Percentiles rank a stretch among this genome's conserved stretches.
These are phyloP conservation scores for Aspergillus ostianus DNA, from an alignment of 495 filamentous ascomycete genomes.

Conservation along the genomic window DNA sequence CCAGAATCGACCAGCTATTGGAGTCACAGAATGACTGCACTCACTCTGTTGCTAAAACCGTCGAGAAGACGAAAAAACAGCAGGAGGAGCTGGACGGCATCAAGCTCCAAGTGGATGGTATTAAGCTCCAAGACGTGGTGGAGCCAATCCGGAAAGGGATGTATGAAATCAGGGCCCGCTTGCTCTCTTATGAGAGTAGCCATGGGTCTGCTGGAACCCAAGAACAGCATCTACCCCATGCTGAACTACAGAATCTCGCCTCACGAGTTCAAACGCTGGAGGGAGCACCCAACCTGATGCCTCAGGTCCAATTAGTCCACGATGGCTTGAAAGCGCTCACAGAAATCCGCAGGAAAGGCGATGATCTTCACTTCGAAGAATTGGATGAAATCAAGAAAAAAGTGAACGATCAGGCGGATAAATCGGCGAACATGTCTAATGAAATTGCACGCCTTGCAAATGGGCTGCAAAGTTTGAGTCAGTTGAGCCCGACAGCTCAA, in stretches of 20 bases:
- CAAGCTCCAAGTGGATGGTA: not conserved
- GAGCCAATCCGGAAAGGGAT: not conserved
- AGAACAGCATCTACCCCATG: not conserved
- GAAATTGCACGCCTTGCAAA: slow-evolving; percentile 7
- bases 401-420: slow-evolving; percentile 1
- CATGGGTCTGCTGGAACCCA: not conserved
- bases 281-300: not conserved
- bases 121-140: not conserved
- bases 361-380: slow-evolving; percentile 19
- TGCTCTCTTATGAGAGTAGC: not conserved
- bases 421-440: slow-evolving; percentile 3
- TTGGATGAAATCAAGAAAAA: slow-evolving; percentile 15
- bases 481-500: not conserved
- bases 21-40: slow-evolving; percentile 6
- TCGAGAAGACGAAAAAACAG: slow-evolving; percentile 3
- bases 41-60: not conserved
- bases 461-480: slow-evolving; percentile 9
- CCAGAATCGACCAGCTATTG: slow-evolving; percentile 8
- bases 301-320: slow-evolving; percentile 1
- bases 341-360: slow-evolving; percentile 19
- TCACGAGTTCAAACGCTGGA: not conserved
- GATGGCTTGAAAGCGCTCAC: slow-evolving; percentile 8
- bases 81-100: slow-evolving; percentile 6
- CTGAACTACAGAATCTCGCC: not conserved
- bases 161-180: not conserved